Evolutionary conservation across 2,329 filamentous ascomycete genomes (phyloP).

Genomic region (Fusarium sp.): DNA sequence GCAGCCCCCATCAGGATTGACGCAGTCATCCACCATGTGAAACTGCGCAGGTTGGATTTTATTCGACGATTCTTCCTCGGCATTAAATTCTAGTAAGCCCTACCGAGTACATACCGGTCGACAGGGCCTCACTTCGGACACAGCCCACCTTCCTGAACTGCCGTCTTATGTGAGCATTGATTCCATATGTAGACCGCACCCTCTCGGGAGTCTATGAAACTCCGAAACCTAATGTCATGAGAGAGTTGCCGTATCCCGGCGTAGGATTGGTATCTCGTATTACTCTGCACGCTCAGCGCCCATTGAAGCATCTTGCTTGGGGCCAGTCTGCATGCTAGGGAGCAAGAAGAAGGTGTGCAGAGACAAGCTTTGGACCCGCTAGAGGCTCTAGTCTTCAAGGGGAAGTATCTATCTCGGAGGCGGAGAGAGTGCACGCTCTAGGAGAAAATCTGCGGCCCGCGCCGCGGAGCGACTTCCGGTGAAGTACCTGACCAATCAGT

Average conservation of each 20-base stretch:
- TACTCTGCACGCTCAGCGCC: not conserved
- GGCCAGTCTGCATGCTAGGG: not conserved
- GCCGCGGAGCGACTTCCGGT: constrained; percentile 1
- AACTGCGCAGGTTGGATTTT: not conserved
- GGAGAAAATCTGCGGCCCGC: constrained; percentile 6
- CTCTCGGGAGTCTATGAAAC: not conserved
- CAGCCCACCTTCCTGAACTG: constrained; percentile 7
- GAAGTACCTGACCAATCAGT: not conserved
- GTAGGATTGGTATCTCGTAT: too few relatives aligned
- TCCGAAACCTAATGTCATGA: not conserved
- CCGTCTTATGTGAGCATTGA: constrained; percentile 12
- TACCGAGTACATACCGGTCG: too few relatives aligned
- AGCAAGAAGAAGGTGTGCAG: not conserved
- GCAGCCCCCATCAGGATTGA: too few relatives aligned
- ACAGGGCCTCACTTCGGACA: not conserved
- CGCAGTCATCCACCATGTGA: too few relatives aligned
- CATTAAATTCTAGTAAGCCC: not conserved
- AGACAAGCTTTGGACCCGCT: too few relatives aligned
- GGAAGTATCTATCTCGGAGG: not conserved
- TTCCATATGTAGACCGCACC: not conserved
- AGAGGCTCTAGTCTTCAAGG: not conserved
- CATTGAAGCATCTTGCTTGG: not conserved
- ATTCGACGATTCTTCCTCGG: not conserved
- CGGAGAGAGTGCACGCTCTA: not conserved
- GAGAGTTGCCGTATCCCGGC: not conserved